phyloP scores from a whole-genome alignment of 176 grass and related monocot species.

The Saccharum officinarum region DNA sequence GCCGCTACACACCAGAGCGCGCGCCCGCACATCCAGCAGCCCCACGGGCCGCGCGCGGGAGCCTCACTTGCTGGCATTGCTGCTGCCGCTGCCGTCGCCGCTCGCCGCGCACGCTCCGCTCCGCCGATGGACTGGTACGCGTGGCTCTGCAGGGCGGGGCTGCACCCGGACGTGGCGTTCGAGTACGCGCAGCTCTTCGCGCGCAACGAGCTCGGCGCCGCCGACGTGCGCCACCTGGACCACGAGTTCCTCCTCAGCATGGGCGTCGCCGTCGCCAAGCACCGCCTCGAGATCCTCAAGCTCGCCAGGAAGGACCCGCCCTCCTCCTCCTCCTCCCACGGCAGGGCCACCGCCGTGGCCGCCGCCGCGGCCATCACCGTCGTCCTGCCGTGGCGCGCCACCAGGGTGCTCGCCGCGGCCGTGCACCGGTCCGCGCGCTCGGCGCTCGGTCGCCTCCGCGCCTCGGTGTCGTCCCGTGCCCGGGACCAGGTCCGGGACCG shows the following conservation, averaged over 20 bases:
- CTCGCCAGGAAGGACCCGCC: constrained; percentile 38
- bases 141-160: constrained; percentile 65
- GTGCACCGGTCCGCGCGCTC: constrained; percentile 40
- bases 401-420: constrained; percentile 46
- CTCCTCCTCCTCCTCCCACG: not conserved
- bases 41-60: not conserved
- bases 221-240: constrained; percentile 69
- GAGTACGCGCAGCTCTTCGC: constrained; percentile 75
- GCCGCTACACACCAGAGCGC: not conserved
- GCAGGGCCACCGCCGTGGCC: not conserved
- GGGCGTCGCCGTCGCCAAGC: constrained; percentile 87
- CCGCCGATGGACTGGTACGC: constrained; percentile 84
- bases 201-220: constrained; percentile 64
- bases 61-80: too few relatives aligned
- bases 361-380: not conserved
- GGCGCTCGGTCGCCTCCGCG: constrained; percentile 34
- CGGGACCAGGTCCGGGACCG: not conserved
- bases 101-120: not conserved
- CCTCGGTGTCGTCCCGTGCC: not conserved
- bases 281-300: constrained; percentile 88
- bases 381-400: constrained; percentile 39
- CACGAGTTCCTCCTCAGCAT: constrained; percentile 80
- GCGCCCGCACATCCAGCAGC: too few relatives aligned
- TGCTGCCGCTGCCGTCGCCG: too few relatives aligned
- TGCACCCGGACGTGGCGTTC: constrained; percentile 51